Conservation (phyloP, 225 moss, liverwort and hornwort genomes). For the Rhytidiadelphus loreus region DNA sequence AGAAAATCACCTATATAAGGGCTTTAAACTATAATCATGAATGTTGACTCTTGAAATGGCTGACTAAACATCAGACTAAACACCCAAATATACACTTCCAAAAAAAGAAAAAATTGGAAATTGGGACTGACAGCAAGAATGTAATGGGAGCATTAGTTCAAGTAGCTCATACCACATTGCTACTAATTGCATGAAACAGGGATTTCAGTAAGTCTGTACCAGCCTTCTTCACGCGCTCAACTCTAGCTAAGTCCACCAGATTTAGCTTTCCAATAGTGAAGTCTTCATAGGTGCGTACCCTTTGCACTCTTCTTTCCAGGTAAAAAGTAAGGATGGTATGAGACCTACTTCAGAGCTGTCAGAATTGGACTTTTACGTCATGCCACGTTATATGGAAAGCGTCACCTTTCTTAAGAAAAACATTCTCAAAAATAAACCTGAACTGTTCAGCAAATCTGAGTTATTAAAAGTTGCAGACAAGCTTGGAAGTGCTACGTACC, state of each 20-base stretch:
- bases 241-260: constrained; percentile 87
- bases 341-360: constrained; percentile 85
- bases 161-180: neutral
- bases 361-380: neutral
- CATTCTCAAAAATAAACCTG: neutral
- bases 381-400: neutral
- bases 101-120: neutral
- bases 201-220: constrained; percentile 2
- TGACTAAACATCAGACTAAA: neutral
- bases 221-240: constrained; percentile 68
- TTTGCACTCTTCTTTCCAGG: constrained; percentile 75
- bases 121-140: neutral
- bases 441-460: neutral
- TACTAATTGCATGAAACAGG: neutral
- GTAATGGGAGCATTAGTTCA: neutral
- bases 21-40: neutral
- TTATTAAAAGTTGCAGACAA: neutral
- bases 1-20: neutral
- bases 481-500: constrained; percentile 14
- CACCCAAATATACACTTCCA: neutral
- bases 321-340: constrained; percentile 88
- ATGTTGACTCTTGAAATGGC: neutral
- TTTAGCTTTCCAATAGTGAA: constrained; percentile 69
- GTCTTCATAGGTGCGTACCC: constrained; percentile 43
- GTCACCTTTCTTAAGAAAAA: neutral